Evolutionary conservation across 2,329 filamentous ascomycete genomes (phyloP).

Genomic region (Lachnellula hyalina): DNA sequence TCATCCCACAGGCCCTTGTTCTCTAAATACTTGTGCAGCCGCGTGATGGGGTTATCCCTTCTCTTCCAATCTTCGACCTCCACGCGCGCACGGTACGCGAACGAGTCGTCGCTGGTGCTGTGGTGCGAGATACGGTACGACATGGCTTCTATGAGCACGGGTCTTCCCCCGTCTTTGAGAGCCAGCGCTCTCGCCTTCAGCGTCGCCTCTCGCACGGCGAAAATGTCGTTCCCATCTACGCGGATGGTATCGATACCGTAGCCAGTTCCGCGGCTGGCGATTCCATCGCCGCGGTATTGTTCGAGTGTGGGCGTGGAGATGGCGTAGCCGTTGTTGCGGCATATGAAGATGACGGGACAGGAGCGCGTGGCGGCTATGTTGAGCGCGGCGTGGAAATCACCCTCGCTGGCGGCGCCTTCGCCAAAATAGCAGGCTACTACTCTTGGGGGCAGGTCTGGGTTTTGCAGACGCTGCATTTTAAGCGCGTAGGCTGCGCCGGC

Average conservation of each 20-base stretch:
- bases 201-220: constrained; percentile 78
- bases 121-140: constrained; percentile 97
- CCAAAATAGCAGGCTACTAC: constrained; percentile 84
- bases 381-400: constrained; percentile 85
- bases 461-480: constrained; percentile 71
- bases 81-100: constrained; percentile 86
- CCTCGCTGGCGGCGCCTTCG: constrained; percentile 84
- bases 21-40: constrained; percentile 88
- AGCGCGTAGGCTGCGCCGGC: constrained; percentile 82
- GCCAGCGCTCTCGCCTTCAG: constrained; percentile 70
- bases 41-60: constrained; percentile 80
- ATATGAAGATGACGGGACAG: constrained; percentile 86
- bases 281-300: constrained; percentile 87
- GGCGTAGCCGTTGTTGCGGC: constrained; percentile 88
- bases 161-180: constrained; percentile 34
- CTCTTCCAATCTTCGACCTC: constrained; percentile 95
- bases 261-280: constrained; percentile 77
- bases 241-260: constrained; percentile 94
- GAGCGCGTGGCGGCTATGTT: constrained; percentile 86
- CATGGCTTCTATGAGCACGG: constrained; percentile 93
- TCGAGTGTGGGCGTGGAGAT: constrained; percentile 87
- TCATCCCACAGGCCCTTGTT: constrained; percentile 79
- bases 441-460: constrained; percentile 61
- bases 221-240: constrained; percentile 92
- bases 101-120: constrained; percentile 94